Conservation (phyloP, 2,329 filamentous ascomycete species). For the Lachnellula occidentalis region DNA sequence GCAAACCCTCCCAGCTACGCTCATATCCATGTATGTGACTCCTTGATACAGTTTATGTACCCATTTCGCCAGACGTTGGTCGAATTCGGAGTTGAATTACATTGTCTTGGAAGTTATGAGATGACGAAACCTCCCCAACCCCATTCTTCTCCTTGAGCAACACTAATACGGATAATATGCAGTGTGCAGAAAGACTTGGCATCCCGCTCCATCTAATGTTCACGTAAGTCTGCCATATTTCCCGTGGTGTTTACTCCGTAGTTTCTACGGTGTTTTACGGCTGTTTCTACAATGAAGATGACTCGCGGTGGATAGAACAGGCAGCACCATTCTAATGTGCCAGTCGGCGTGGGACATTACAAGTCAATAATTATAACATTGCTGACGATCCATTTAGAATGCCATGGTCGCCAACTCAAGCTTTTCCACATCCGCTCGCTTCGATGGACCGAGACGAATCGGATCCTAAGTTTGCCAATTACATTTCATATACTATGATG, state of each 20-base stretch:
- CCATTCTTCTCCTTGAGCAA: not conserved
- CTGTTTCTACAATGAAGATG: no score
- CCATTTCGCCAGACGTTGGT: no score
- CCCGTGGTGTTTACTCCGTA: not conserved
- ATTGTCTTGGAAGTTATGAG: no score
- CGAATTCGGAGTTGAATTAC: no score
- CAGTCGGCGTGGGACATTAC: no score
- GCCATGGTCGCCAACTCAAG: constrained; percentile 22
- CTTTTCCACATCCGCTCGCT: constrained; percentile 18
- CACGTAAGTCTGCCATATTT: constrained; percentile 65
- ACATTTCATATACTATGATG: constrained; percentile 60
- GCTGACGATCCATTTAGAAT: constrained; percentile 11
- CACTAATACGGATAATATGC: not conserved
- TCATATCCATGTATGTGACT: constrained; percentile 52
- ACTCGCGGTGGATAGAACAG: not conserved
- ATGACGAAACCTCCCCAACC: no score
- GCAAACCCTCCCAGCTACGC: constrained; percentile 75
- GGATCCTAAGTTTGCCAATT: constrained; percentile 56
- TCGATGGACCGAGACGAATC: constrained; percentile 36
- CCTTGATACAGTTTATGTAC: not conserved
- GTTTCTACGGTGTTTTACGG: no score
- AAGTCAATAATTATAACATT: not conserved
- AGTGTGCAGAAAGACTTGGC: constrained; percentile 68
- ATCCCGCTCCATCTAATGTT: constrained; percentile 81
- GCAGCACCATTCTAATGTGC: not conserved